phyloP scores from a whole-genome alignment of 495 filamentous ascomycete genomes.

The Aspergillus olivimuriae region DNA sequence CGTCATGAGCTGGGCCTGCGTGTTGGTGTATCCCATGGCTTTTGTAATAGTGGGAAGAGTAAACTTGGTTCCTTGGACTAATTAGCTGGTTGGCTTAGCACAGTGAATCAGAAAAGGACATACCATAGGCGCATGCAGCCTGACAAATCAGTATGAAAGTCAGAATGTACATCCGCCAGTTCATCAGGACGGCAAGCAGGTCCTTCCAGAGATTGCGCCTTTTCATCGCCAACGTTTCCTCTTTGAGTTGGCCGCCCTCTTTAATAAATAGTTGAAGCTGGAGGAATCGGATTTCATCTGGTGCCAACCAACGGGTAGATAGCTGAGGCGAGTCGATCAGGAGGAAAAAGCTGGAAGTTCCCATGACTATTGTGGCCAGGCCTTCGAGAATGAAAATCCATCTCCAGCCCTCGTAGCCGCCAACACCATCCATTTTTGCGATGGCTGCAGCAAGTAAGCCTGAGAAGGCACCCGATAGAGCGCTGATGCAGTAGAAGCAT shows the following conservation, averaged over 20 bases:
- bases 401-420: constrained; percentile 54
- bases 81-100: no score
- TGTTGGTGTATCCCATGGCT: constrained; percentile 21
- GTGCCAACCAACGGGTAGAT: constrained; percentile 16
- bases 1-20: constrained; percentile 23
- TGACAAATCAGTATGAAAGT: constrained; percentile 24
- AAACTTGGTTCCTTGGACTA: constrained; percentile 21
- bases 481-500: constrained; percentile 59
- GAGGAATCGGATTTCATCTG: constrained; percentile 21
- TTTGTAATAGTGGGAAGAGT: constrained; percentile 26
- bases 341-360: constrained; percentile 47
- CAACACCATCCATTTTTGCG: constrained; percentile 56
- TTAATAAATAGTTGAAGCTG: constrained; percentile 24
- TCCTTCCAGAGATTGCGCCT: constrained; percentile 16
- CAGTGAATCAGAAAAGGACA: neutral
- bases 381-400: constrained; percentile 26
- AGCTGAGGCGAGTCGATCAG: constrained; percentile 19
- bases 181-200: constrained; percentile 12
- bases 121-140: constrained; percentile 22
- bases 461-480: constrained; percentile 56
- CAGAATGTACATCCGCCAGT: constrained; percentile 25
- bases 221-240: constrained; percentile 8
- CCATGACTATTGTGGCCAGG: constrained; percentile 44
- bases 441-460: constrained; percentile 60
- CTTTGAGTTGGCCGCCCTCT: constrained; percentile 19